Evolutionary conservation across 2,329 filamentous ascomycete species (phyloP), one percentile per base, ranked within the genome.

Genomic region (Colletotrichum nymphaeae): DNA sequence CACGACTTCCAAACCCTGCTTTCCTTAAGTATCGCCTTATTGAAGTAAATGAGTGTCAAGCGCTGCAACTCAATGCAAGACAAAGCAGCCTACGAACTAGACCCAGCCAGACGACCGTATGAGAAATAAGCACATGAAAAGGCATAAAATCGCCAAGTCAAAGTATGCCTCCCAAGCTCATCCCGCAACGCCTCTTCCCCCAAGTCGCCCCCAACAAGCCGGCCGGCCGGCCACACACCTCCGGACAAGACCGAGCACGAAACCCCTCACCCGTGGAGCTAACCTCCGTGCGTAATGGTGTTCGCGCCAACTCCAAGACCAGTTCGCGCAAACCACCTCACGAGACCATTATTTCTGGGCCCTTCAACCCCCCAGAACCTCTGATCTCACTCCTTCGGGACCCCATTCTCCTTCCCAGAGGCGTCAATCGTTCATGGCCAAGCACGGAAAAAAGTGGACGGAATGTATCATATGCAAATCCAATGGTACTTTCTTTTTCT

Each of bases 321-420:
- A 59, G 62, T 66, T 66, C 67, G 28, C 24, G 11, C 53, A 9
- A 59, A 53, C 24, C 35, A 5, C 53, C 55, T 57, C 67, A 66
- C 62, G 37, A 22, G 67, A 69, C 67, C 53, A 59, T 30, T 26
- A 65, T 30, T 42, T 57, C 60, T 58, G 67, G 53, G 37, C 9
- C 16, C 19, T 49, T 16, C 6, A 19, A 26, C 24, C 24, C 24
- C 19, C 28, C 63, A 26, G 6, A 19, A 35, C 26, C 57, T 37
- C 8, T 11, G 16, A 19, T 49, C 42, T 26, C 7, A 26, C 26
- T 9, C 14, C n/a, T 24, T 35, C 5, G n/a, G 7, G 37, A 24
- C 7, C 28, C 30, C 3, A 32, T 49, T 46, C 19, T 14, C 30
- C 22, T 24, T 42, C 24, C 6, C 14, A 28, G 11, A n/a, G 28